Evolutionary conservation across 768 basidiomycete species (phyloP), one percentile per base, ranked within the genome.

Genomic region (Auricularia sp.): DNA sequence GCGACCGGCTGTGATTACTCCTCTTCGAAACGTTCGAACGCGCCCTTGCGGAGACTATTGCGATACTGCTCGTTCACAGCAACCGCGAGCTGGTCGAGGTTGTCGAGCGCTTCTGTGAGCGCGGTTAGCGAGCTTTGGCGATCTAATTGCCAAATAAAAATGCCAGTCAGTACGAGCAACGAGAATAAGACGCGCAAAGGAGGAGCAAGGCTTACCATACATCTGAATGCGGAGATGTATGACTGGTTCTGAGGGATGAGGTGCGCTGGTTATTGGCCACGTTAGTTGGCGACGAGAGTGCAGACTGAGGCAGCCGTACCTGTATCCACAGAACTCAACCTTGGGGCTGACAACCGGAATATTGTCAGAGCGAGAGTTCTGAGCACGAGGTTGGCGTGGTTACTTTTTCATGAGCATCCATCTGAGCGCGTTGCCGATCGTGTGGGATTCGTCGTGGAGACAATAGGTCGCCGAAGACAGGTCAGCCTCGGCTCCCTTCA

Each of bases 321-420:
- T 93, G 80, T 98, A 98, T 36, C 97, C 97, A 73, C 97, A 98
- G 72, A 98, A 98, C 76, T 97, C 93, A 44, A 98, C 96, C 69
- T 92, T 93, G 5, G 96, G 92, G 73, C 96, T 98, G 71, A 18
- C 33, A 23, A 33, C 54, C 29, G 44, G 61, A 60, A 29, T 36
- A 2, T 16, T 23, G 14, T 36, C 5, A 7, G 63, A 60, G 61
- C 66, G 33, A 62, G 51, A 43, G 43, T 47, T 51, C 11, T 44
- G 21, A 35, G 42, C 66, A 60, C 71, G 65, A 36, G 53, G 43
- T 34, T 2, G 21, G 21, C 39, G 39, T 14, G 71, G 87, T 64
- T 69, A 98, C 97, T 99, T 96, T 79, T 98, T 97, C 96, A 98
- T 98, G 65, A 98, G 73, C 88, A 98, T 98, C 94, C 94, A 99